Evolutionary conservation across 352 stramenopile genomes (phyloP), one percentile per base, ranked within the genome.

Genomic region (Phytophthora citricola): DNA sequence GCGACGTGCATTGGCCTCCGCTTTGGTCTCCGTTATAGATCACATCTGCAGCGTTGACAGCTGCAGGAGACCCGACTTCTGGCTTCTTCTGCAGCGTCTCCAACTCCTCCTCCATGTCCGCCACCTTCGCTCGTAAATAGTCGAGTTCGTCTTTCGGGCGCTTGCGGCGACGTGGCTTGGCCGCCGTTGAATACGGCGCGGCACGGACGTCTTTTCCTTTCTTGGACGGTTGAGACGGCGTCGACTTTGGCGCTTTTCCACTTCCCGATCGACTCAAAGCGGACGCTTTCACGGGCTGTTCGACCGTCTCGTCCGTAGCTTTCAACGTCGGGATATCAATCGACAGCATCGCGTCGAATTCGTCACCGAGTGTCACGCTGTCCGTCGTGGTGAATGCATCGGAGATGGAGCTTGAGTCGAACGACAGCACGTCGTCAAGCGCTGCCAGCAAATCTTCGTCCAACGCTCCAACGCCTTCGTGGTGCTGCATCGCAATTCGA

Each of bases 61-160:
- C 41, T 0, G 48, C 40, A 5, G 58, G 55, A n/a, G 69, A 71
- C 1, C 51, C 47, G 2, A 66, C 26, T 15, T 63, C 27, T 1
- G 64, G 49, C 4, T 55, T 48, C 15, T 50, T 56, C 39, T 59
- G 51, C 24, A 78, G 31, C 5, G 40, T 43, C 10, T 43, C 45
- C n/a, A 78, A 44, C 20, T 81, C 43, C 6, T 71, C 44, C 46
- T 81, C 64, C 66, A 81, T 72, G 27, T 78, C 69, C 1, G 45
- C 40, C 31, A 81, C 73, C 26, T 69, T 71, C 24, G 56, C 70
- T 10, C 69, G 66, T 7, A 81, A 56, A 34, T 78, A 81, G 38
- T 76, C 66, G 0, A 81, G 62, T 46, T 81, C 66, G 32, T 81
- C 69, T 59, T 78, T 81, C 27, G 70, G 73, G 1, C 66, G 65